Evolutionary conservation across 805 yeast genomes (phyloP), one percentile per base, ranked within the genome.

Genomic region (Saturnispora zaruensis): DNA sequence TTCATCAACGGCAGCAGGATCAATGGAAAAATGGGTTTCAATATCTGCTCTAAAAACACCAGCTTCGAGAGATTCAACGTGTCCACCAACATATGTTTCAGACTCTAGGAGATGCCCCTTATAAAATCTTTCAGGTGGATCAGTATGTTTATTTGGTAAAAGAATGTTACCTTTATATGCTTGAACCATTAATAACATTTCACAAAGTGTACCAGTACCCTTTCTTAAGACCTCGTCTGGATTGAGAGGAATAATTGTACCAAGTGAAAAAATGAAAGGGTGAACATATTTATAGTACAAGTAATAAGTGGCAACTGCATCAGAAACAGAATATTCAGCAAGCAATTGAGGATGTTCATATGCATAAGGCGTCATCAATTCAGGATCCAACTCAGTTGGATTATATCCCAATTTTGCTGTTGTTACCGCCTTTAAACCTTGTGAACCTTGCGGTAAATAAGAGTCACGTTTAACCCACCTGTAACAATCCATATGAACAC

Each of bases 391-490:
- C 67, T 93, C 99, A 14, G 90, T 82, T 4, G 99, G 99, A 61
- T 91, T 89, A 61, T 93, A 93, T 6, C 99, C 99, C 50, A 93
- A 71, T 65, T 93, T 93, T 0, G 89, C 90, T 14, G 95, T 89
- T 1, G 99, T 93, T 21, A 93, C 99, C 1, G 98, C 97, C 66
- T 93, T 93, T 63, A 93, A 76, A 72, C 99, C 99, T 65, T 93
- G 99, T 1, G 96, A 87, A 45, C 99, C 99, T 65, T 93, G 99
- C 0, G 99, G 99, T 45, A 93, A 72, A 66, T 93, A 93, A 2
- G 96, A 86, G 65, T 93, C 99, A 71, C 99, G 81, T 62, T 93
- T 88, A 11, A 95, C 99, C 99, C 99, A 93, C 57, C 97, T 70
- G 66, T 71, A 93, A 66, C 97, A 91, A 69, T 93, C 99, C 97